These are phyloP conservation scores for Tilletiopsis washingtonensis DNA, from an alignment of 1,284 basidiomycete species.

Conservation along the genomic window DNA sequence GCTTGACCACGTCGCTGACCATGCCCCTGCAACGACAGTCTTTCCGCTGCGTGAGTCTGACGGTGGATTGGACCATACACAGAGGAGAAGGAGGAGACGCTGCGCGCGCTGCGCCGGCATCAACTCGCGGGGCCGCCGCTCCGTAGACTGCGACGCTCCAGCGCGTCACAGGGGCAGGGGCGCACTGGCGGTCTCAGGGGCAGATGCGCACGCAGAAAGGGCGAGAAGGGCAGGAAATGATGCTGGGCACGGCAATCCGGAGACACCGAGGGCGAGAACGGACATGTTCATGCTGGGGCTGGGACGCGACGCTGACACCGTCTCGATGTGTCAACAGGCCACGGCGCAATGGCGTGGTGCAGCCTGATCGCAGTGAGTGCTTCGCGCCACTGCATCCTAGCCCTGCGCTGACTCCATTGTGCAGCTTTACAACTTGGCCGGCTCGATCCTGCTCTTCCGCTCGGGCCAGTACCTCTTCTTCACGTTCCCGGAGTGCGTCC, in stretches of 20 bases:
- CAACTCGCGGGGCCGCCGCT: too few species aligned
- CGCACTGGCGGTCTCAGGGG: background rate
- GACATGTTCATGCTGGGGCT: background rate
- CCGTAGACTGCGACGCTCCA: too few species aligned
- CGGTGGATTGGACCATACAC: background rate
- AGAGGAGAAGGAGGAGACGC: background rate
- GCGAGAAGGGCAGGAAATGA: background rate
- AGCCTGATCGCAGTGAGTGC: conserved; percentile 61
- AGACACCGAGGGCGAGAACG: background rate
- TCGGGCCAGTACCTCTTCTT: conserved; percentile 65
- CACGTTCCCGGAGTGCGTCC: conserved; percentile 61
- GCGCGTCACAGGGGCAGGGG: too few species aligned
- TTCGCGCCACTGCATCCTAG: conserved; percentile 60
- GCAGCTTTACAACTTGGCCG: conserved; percentile 59
- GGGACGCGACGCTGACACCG: background rate
- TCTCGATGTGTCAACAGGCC: conserved; percentile 5
- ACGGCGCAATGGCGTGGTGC: conserved; percentile 66
- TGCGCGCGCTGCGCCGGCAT: too few species aligned
- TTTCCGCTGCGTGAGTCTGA: conserved; percentile 16
- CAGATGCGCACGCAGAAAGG: background rate
- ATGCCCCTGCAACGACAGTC: conserved; percentile 4
- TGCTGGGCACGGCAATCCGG: background rate
- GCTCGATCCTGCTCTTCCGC: conserved; percentile 61
- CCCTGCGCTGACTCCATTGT: conserved; percentile 61
- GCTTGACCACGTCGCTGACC: background rate